A percentile compares a stretch with the other conserved stretches of the same genome.
Evolutionary conservation across 345 rosid genomes (phyloP).

Genomic region (Aquilaria malaccensis): DNA sequence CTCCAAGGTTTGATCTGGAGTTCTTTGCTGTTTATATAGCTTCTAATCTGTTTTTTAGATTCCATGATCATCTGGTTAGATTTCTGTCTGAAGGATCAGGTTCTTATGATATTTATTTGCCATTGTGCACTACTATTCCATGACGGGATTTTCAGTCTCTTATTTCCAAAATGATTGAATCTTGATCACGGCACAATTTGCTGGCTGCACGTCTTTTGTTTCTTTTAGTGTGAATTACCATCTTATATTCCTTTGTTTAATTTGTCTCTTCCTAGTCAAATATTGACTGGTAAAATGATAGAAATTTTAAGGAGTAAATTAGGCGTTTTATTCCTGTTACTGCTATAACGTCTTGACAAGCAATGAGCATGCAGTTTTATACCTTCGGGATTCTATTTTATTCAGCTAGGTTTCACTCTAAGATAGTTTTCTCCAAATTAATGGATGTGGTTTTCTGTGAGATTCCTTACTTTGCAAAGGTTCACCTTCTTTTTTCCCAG

Average conservation of each 20-base stretch:
- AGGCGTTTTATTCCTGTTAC: constrained; percentile 1
- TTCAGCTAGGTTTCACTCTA: not conserved
- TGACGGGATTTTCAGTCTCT: too few species aligned
- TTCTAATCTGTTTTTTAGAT: not conserved
- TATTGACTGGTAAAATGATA: not conserved
- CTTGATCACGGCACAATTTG: too few species aligned
- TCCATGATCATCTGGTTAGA: not conserved
- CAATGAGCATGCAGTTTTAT: too few species aligned
- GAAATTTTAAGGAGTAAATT: not conserved
- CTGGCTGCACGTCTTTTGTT: not conserved
- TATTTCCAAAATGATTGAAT: too few species aligned
- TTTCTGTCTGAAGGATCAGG: not conserved
- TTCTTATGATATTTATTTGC: too few species aligned
- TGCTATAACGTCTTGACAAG: not conserved
- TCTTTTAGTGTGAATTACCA: too few species aligned
- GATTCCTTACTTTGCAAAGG: too few species aligned
- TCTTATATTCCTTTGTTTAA: not conserved
- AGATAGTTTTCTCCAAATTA: not conserved
- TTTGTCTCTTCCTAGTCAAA: too few species aligned
- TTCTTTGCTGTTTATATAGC: not conserved
- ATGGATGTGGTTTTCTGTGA: too few species aligned
- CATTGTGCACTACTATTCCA: too few species aligned
- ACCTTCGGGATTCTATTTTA: too few species aligned
- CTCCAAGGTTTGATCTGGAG: constrained; percentile 46
- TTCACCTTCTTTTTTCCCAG: constrained; percentile 37